Percentiles rank a stretch among this genome's conserved stretches.
Conservation (phyloP, 805 yeast species). For the Zygotorulaspora sp. region DNA sequence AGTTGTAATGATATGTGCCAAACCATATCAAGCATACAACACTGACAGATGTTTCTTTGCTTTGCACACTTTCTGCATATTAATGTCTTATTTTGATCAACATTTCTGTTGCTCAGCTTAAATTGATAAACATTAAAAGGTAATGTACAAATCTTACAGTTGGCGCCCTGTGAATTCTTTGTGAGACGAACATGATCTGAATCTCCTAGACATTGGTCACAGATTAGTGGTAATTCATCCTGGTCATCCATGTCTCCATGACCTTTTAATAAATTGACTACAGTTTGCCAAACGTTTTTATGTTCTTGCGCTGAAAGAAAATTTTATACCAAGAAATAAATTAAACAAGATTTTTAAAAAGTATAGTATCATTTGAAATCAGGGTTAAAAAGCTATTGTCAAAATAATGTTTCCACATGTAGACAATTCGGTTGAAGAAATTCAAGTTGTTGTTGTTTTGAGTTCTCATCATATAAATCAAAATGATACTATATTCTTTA, state of each 20-base stretch:
- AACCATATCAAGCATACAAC: constrained; percentile 76
- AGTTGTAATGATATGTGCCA: constrained; percentile 75
- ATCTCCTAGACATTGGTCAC: constrained; percentile 67
- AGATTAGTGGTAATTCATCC: constrained; percentile 52
- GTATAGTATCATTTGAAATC: constrained; percentile 30
- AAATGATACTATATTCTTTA: not conserved
- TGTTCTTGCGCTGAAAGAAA: too few species aligned
- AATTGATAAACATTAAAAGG: constrained; percentile 74
- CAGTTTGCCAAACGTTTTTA: too few species aligned
- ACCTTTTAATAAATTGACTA: too few species aligned
- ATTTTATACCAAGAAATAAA: constrained; percentile 1
- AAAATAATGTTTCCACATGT: constrained; percentile 49
- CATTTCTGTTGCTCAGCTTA: constrained; percentile 38
- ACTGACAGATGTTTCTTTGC: constrained; percentile 79
- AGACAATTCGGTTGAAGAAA: constrained; percentile 67
- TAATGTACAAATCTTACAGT: constrained; percentile 79
- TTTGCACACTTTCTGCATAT: constrained; percentile 79
- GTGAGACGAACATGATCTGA: constrained; percentile 48
- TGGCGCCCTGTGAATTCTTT: constrained; percentile 65
- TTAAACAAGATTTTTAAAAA: not conserved
- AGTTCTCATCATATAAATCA: constrained; percentile 37
- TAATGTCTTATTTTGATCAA: constrained; percentile 51
- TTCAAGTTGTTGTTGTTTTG: constrained; percentile 49
- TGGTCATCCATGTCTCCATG: constrained; percentile 5
- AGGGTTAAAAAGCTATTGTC: constrained; percentile 71